Evolutionary conservation across 768 basidiomycete species (phyloP), one percentile per base, ranked within the genome.

Genomic region (Mycena floridula): DNA sequence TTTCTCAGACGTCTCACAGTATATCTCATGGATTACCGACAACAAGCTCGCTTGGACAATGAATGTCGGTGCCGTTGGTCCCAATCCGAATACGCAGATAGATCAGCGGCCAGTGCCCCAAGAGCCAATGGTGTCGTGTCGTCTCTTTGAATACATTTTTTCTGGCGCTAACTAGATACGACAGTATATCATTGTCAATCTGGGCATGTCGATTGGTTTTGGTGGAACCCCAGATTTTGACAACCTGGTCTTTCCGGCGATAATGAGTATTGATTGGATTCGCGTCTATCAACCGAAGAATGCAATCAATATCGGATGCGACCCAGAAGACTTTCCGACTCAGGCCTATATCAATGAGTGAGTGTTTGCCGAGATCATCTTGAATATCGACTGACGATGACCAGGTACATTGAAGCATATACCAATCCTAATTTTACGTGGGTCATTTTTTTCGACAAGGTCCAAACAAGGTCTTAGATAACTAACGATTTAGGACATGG

Each of bases 71-170:
- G 88, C 82, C 2, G 59, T 93, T 59, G 85, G 66, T 0, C 66
- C 82, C 7, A 81, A 94, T 59, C 24, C 68, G 3, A 53, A 54
- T 25, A 78, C 75, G 1, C 54, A 85, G 45, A 83, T 94, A 25
- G 72, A 76, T 12, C 66, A 70, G 21, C 70, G 92, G 27, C 79
- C 85, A 2, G 65, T 95, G 12, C 71, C 91, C 1, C 76, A 81
- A 50, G 92, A 95, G 59, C 92, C 92, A 21, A 89, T 93, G 89
- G 86, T 89, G 52, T 37, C n/a, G n/a, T n/a, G n/a, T n/a, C 76
- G 46, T 24, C 22, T 18, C 24, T 5, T 21, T 35, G 23, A 16
- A 3, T 11, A 32, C 32, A 18, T 7, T 38, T 23, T 30, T 30
- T n/a, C 25, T 16, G 21, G 25, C 44, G 67, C 79, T 51, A 75